phyloP scores from a whole-genome alignment of 768 basidiomycete genomes.

The Pseudohyphozyma bogoriensis region DNA sequence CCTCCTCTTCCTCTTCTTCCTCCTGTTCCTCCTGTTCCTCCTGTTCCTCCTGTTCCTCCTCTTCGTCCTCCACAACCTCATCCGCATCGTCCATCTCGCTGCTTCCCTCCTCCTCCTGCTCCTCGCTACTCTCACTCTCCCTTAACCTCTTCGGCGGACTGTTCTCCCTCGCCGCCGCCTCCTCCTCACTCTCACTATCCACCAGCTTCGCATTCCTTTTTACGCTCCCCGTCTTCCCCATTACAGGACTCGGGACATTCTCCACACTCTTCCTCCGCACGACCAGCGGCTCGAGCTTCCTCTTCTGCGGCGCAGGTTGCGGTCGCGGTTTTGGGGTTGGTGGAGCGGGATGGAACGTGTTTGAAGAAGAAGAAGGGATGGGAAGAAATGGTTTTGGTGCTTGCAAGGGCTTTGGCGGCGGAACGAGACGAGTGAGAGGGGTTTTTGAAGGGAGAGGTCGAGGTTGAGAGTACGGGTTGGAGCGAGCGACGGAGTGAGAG shows the following conservation, averaged over 20 bases:
- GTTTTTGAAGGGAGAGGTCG: neutral
- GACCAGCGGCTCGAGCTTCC: neutral
- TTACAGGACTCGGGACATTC: neutral
- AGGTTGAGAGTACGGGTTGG: neutral
- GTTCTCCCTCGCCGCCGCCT: neutral
- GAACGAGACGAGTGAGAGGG: neutral
- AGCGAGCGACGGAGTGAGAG: neutral
- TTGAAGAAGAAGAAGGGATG: neutral
- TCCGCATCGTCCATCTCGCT: neutral
- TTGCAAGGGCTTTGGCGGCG: too few species aligned
- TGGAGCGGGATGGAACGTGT: neutral
- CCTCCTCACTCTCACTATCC: neutral
- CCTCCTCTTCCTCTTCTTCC: neutral
- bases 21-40: neutral
- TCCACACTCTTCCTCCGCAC: neutral
- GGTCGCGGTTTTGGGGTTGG: neutral
- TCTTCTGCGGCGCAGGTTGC: too few species aligned
- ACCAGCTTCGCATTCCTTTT: neutral
- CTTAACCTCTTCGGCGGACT: neutral
- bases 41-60: neutral
- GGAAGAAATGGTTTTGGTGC: too few species aligned
- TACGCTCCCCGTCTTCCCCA: neutral
- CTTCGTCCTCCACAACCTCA: neutral
- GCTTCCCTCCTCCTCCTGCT: neutral
- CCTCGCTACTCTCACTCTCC: neutral